Percentiles rank a stretch among this genome's conserved stretches.
Conservation (phyloP, 139 green algal species). For the Volvox reticuliferus region DNA sequence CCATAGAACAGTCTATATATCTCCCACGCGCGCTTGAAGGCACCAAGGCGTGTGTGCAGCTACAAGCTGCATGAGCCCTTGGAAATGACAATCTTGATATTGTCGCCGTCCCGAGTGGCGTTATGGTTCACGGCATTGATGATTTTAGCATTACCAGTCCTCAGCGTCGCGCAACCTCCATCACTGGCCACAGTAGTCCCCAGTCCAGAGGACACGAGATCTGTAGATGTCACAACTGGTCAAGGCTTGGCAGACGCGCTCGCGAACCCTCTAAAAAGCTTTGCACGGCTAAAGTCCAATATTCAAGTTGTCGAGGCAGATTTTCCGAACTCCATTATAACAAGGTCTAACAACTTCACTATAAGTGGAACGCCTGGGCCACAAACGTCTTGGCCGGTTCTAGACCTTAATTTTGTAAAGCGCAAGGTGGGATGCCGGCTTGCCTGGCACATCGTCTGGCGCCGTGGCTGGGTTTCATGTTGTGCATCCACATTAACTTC, state of each 20-base stretch:
- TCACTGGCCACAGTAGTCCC: not conserved
- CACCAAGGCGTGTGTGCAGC: no score
- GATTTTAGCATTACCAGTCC: not conserved
- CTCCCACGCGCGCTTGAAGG: no score
- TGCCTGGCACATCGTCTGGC: not conserved
- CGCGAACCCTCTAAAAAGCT: not conserved
- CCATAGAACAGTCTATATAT: no score
- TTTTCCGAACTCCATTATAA: not conserved
- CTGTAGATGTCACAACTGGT: not conserved
- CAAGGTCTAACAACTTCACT: not conserved
- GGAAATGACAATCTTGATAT: not conserved
- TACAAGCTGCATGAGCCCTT: not conserved
- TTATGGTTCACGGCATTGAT: not conserved
- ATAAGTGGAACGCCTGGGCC: not conserved
- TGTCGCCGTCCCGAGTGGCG: not conserved
- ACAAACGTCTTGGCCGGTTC: not conserved
- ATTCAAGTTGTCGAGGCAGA: not conserved
- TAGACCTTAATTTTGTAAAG: not conserved
- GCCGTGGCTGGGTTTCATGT: not conserved
- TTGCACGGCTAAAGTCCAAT: not conserved
- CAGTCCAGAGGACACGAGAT: not conserved
- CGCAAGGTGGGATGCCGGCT: not conserved
- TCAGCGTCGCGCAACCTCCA: not conserved
- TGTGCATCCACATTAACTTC: not conserved
- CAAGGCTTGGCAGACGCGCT: not conserved